Base-by-base conservation (phyloP, 1,284 basidiomycete genomes). In the Porogramme epimiltina region DNA sequence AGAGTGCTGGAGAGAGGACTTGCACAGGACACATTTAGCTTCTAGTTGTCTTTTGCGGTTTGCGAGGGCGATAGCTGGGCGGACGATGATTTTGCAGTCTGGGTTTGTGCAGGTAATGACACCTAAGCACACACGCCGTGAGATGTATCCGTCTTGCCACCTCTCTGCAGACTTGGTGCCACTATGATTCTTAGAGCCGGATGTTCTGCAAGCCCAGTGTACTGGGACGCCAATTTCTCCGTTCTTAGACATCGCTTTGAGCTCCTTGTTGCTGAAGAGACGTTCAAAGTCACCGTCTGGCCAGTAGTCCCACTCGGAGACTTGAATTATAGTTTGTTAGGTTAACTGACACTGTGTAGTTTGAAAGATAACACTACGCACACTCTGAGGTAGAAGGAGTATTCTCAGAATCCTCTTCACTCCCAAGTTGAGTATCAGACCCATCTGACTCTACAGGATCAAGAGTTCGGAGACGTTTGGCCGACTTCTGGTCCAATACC, bases 221-320 rank as follows among this genome's bases (percentile, higher is more conserved):
- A n/a, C n/a, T n/a, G n/a, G 23, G 3, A 15, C 11, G 23, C n/a
- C 18, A 31, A 31, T 31, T 13, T 31, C 8, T 31, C 8, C 8
- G 28, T 8, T 13, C 13, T 13, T 13, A 31, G 6, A 8, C 8
- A 31, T 13, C 8, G 13, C 13, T 6, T 16, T 1, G 31, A 34
- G 19, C 13, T 45, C 43, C 13, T n/a, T 18, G 19, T 34, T 4
- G 13, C 38, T 41, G 37, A 15, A 47, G 24, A 22, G 11, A 5
- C 46, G 20, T 38, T 39, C 46, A 18, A 40, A 41, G 16, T 23
- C 3, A 8, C 43, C 43, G 26, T 45, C 43, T 24, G 43, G 43
- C 43, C 43, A 45, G 16, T 31, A 26, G 19, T 45, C 43, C 43
- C 43, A 45, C 3, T 36, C 48, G n/a, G 16, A n/a, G 19, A 20